phyloP scores from a whole-genome alignment of 1,284 basidiomycete genomes.

The Moesziomyces globuligerus region DNA sequence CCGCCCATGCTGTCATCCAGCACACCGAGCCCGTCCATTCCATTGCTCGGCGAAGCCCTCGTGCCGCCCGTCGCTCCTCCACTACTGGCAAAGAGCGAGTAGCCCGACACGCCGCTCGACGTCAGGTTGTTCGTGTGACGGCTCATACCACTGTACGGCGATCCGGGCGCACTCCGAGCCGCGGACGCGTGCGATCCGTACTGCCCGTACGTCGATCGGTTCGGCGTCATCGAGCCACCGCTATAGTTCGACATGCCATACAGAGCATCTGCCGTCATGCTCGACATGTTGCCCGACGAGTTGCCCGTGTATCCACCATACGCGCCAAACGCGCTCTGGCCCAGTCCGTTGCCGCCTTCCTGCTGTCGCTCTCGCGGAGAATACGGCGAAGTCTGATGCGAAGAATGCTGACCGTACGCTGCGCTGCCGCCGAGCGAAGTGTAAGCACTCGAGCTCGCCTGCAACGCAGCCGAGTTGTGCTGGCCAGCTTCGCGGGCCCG shows the following conservation, averaged over 20 bases:
- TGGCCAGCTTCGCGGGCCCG: conserved; percentile 31
- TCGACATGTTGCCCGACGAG: conserved; percentile 13
- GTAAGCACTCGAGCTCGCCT: conserved; percentile 29
- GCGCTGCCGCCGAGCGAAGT: conserved; percentile 24
- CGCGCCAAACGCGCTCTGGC: conserved; percentile 29
- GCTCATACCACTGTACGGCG: conserved; percentile 45
- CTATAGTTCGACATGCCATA: conserved; percentile 37
- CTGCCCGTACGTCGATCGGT: conserved; percentile 26
- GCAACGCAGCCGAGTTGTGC: conserved; percentile 26
- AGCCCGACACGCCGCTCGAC: conserved; percentile 22
- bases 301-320: conserved; percentile 36
- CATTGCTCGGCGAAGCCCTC: conserved; percentile 24
- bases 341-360: conserved; percentile 17
- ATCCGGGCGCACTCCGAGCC: conserved; percentile 40
- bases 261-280: conserved; percentile 29
- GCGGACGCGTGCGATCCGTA: conserved; percentile 28
- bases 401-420: conserved; percentile 14
- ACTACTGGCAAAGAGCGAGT: conserved; percentile 43
- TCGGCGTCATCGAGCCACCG: conserved; percentile 36
- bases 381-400: conserved; percentile 16
- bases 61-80: conserved; percentile 9
- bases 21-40: conserved; percentile 33
- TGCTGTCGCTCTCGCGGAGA: conserved; percentile 46
- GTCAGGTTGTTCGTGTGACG: conserved; percentile 30
- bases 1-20: conserved; percentile 19